These are phyloP conservation scores for Cotoneaster glaucophyllus DNA, from an alignment of 306 rosid genomes.

Conservation along the genomic window DNA sequence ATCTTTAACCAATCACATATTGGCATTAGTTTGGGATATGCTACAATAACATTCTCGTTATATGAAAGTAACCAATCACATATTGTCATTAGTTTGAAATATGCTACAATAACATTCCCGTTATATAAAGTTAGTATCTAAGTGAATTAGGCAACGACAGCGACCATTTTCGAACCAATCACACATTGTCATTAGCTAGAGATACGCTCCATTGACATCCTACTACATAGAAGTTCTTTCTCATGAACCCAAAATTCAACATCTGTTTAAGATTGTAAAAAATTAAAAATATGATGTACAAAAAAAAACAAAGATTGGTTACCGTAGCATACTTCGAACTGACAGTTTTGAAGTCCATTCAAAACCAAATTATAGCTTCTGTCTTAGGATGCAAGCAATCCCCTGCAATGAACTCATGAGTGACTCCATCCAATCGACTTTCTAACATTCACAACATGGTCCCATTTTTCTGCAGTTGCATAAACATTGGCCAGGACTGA, in stretches of 20 bases:
- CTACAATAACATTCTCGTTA: not conserved
- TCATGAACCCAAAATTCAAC: not conserved
- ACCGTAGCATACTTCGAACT: not conserved
- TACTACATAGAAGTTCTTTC: too few relatives aligned
- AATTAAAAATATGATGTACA: not conserved
- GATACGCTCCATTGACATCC: not conserved
- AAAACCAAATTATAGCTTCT: conserved; percentile 9
- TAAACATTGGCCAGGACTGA: conserved; percentile 66
- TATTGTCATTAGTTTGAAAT: not conserved
- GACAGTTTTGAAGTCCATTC: conserved; percentile 15
- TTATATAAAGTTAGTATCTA: too few relatives aligned
- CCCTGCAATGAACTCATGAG: conserved; percentile 18
- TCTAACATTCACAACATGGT: conserved; percentile 51
- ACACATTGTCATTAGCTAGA: not conserved
- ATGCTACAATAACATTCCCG: not conserved
- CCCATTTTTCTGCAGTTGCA: conserved; percentile 62
- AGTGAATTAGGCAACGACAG: not conserved
- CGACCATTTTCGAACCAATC: not conserved
- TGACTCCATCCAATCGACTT: conserved; percentile 26
- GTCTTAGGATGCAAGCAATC: conserved; percentile 13
- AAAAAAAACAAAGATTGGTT: not conserved
- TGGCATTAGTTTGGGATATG: too few relatives aligned
- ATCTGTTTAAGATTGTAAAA: not conserved
- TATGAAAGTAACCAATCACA: not conserved
- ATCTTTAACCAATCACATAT: not conserved